A percentile compares a stretch with the other conserved stretches of the same genome.
These are phyloP conservation scores for Royoungia palumana DNA, from an alignment of 768 basidiomycete genomes.

Conservation along the genomic window DNA sequence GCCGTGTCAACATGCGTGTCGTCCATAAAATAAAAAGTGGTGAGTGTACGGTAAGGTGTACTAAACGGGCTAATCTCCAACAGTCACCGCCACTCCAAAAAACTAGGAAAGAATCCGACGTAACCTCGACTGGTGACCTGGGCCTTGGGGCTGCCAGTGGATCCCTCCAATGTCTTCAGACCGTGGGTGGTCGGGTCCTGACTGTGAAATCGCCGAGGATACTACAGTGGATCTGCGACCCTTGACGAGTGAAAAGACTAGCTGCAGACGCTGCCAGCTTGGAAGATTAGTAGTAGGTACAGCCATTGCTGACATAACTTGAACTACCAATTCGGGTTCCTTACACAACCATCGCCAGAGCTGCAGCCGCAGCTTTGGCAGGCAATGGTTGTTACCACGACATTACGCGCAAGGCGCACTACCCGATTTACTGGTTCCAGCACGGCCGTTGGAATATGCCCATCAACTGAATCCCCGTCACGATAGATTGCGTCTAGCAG, in stretches of 20 bases:
- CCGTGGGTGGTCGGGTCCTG: conserved; percentile 5
- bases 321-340: no score
- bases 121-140: background rate
- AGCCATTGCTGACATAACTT: background rate
- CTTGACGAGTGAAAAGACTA: background rate
- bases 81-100: no score
- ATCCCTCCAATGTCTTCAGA: background rate
- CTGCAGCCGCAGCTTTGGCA: background rate
- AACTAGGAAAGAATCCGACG: no score
- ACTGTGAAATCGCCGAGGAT: background rate
- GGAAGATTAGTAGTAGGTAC: conserved; percentile 1
- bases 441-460: no score
- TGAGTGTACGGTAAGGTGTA: no score
- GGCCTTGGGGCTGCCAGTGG: background rate
- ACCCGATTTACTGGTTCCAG: no score
- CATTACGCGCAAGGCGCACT: background rate
- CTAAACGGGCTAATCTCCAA: no score
- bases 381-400: background rate
- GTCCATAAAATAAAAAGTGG: no score
- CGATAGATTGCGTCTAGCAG: no score
- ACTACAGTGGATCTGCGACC: background rate
- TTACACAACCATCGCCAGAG: background rate
- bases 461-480: no score
- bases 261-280: background rate
- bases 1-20: no score